Evolutionary conservation across 106 monocot genomes (phyloP).

Genomic region (Triglochin maritima): DNA sequence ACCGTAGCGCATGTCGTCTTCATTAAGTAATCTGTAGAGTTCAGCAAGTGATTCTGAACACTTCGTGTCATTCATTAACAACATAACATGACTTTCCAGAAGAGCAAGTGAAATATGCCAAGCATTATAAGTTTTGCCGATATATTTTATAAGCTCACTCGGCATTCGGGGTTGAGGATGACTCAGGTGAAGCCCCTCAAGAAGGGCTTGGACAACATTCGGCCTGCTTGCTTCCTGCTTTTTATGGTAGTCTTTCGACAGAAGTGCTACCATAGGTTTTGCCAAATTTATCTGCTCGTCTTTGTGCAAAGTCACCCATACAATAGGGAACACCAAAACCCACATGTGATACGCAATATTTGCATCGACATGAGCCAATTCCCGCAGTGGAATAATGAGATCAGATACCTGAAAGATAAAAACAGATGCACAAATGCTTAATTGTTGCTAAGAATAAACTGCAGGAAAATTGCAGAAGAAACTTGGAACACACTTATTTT

Average conservation of each 20-base stretch:
- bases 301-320: constrained; percentile 96
- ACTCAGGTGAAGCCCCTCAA: constrained; percentile 96
- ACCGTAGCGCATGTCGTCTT: constrained; percentile 98
- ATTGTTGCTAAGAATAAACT: too few species aligned
- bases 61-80: constrained; percentile 93
- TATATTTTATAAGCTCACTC: constrained; percentile 95
- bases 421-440: background rate
- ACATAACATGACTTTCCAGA: constrained; percentile 93
- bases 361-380: constrained; percentile 77
- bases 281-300: constrained; percentile 82
- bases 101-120: constrained; percentile 89
- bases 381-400: constrained; percentile 73
- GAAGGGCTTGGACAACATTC: constrained; percentile 96
- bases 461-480: too few species aligned
- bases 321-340: constrained; percentile 98
- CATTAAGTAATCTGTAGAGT: constrained; percentile 85
- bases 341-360: constrained; percentile 98
- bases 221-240: constrained; percentile 80
- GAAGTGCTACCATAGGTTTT: constrained; percentile 80
- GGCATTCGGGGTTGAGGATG: constrained; percentile 99
- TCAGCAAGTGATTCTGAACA: constrained; percentile 96
- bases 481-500: too few species aligned
- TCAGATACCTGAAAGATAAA: constrained; percentile 50
- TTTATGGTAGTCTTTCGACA: constrained; percentile 98
- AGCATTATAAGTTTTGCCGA: constrained; percentile 96